phyloP scores from a whole-genome alignment of 2,329 filamentous ascomycete genomes.

The Colletotrichum sp. region DNA sequence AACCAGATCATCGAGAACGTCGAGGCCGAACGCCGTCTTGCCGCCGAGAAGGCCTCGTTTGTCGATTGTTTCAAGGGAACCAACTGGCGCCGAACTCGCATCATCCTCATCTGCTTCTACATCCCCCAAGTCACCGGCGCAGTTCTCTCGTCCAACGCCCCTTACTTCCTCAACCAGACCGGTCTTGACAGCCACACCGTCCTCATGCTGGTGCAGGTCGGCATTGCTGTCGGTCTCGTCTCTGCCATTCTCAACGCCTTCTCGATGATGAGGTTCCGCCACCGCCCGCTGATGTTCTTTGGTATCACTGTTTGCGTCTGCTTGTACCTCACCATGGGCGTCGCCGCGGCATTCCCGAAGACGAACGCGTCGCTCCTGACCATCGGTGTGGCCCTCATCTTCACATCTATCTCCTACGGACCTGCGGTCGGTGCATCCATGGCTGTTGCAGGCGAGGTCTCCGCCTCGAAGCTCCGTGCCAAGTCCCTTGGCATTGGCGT shows the following conservation, averaged over 20 bases:
- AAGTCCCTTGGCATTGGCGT: slow-evolving; percentile 17
- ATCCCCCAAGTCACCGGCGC: slow-evolving; percentile 23
- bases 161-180: slow-evolving; percentile 29
- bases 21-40: slow-evolving; percentile 32
- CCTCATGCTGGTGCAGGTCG: slow-evolving; percentile 24
- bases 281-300: slow-evolving; percentile 25
- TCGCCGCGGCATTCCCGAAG: slow-evolving; percentile 21
- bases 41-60: slow-evolving; percentile 29
- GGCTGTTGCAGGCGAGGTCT: slow-evolving; percentile 18
- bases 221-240: slow-evolving; percentile 23
- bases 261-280: slow-evolving; percentile 25
- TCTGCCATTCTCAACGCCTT: slow-evolving; percentile 25
- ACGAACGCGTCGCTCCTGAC: slow-evolving; percentile 16
- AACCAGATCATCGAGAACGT: slow-evolving; percentile 44
- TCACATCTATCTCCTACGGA: slow-evolving; percentile 25
- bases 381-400: slow-evolving; percentile 25
- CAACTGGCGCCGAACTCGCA: slow-evolving; percentile 36
- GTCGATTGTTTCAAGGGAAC: slow-evolving; percentile 37
- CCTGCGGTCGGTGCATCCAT: slow-evolving; percentile 24
- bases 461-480: slow-evolving; percentile 12
- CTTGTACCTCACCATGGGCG: slow-evolving; percentile 27
- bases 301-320: slow-evolving; percentile 21
- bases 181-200: slow-evolving; percentile 23
- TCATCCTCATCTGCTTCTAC: slow-evolving; percentile 24
- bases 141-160: slow-evolving; percentile 25